Evolutionary conservation across 2,329 filamentous ascomycete genomes (phyloP).

Genomic region (Capronia epimyces): DNA sequence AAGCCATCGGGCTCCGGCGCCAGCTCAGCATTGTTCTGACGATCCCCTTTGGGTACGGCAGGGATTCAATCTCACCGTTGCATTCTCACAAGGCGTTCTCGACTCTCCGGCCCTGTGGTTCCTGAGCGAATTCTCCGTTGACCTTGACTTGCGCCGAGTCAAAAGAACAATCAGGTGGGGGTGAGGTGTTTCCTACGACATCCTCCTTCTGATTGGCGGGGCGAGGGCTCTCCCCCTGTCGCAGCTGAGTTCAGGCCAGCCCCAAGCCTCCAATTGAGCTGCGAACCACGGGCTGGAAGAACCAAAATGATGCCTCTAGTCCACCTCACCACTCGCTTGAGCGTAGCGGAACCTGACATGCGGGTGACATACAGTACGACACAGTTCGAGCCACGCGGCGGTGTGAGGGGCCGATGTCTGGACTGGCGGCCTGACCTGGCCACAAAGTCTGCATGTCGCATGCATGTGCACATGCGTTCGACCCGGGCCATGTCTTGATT

Average conservation of each 20-base stretch:
- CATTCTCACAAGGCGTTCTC: background rate
- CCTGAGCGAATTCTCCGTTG: background rate
- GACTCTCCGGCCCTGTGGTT: background rate
- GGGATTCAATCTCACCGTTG: background rate
- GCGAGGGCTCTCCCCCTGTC: no score
- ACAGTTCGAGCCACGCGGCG: background rate
- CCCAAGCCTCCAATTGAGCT: no score
- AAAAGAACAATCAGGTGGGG: background rate
- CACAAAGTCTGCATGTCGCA: background rate
- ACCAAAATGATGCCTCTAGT: background rate
- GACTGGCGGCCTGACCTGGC: background rate
- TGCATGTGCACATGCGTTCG: background rate
- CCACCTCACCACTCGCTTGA: background rate
- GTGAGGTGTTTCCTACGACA: no score
- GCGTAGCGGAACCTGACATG: background rate
- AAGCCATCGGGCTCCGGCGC: no score
- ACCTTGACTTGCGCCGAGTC: background rate
- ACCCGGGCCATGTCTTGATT: background rate
- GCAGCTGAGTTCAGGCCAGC: no score
- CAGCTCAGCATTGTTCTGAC: no score
- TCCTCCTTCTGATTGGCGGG: background rate
- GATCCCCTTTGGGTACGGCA: background rate
- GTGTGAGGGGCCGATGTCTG: background rate
- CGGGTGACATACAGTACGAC: background rate
- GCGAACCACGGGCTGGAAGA: no score